These are phyloP conservation scores for Fusarium circinatum DNA, from an alignment of 2,329 filamentous ascomycete genomes.

Conservation along the genomic window DNA sequence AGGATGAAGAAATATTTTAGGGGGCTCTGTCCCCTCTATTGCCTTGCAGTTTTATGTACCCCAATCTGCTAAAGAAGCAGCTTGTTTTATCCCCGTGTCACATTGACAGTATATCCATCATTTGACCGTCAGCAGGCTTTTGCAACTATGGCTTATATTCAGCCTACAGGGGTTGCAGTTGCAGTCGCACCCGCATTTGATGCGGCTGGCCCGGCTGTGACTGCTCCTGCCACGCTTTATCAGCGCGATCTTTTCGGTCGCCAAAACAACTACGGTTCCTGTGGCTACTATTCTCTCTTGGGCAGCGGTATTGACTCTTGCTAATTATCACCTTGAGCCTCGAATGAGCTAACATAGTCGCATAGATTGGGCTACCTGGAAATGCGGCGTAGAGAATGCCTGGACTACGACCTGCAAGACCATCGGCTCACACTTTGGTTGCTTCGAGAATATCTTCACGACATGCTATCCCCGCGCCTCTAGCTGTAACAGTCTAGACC, in stretches of 20 bases:
- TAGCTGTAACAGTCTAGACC: not conserved
- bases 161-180: not conserved
- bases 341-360: not conserved
- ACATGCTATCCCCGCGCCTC: not conserved
- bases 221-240: not conserved
- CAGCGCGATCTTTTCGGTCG: not conserved
- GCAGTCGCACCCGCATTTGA: not conserved
- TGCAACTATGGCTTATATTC: not conserved
- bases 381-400: not conserved
- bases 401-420: not conserved
- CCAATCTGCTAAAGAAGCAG: not conserved
- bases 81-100: not conserved
- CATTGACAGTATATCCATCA: not conserved
- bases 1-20: not conserved
- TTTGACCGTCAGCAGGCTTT: accelerated
- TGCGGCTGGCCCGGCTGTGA: not conserved
- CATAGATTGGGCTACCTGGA: not conserved
- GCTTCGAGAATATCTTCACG: not conserved
- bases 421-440: not conserved
- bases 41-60: not conserved
- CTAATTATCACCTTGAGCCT: accelerated
- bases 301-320: not conserved
- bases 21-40: not conserved
- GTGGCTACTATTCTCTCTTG: not conserved
- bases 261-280: not conserved